Base-by-base conservation (phyloP, 2,329 filamentous ascomycete genomes). In the Aurifilum marmelostoma region DNA sequence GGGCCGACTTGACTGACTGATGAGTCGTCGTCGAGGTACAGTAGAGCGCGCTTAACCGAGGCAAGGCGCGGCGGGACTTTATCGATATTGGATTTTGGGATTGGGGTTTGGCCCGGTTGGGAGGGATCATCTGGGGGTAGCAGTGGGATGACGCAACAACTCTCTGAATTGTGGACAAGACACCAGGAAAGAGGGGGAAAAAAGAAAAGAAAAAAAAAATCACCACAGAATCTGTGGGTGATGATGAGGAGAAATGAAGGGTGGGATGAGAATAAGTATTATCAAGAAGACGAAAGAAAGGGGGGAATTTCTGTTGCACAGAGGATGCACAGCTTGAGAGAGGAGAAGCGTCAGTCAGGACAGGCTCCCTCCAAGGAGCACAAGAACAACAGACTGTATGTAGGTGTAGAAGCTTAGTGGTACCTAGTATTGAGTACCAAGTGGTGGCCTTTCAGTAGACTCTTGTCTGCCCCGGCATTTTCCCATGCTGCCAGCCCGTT, bases 51-150 rank as follows among this genome's bases (percentile, higher is more conserved):
- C 60, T 71, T 69, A 69, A 67, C 69, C 69, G 69, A 71, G 69
- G 69, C 69, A 69, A 69, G 52, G 52, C 14, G 59, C 52, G 65
- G 63, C 50, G 68, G 63, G 50, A 69, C 60, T 71, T 69, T 69
- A 71, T 71, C 69, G 69, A 71, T 69, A 71, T 41, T 62, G 66
- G 39, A 58, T 21, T 41, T 43, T 29, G 29, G 47, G 54, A 37
- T 37, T 47, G 41, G 41, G 41, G 41, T 7, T 47, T 14, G n/a
- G n/a, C n/a, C 18, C 11, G n/a, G 24, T 32, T 2, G 29, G 63
- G 50, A 18, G 16, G 52, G 52, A n/a, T n/a, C n/a, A 32, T 29
- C 16, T 24, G 52, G 29, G 18, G 24, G 52, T 16, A 18, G 14
- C 29, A 59, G 2, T 14, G 29, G 18, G 37, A 59, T 59, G 56